Percentiles rank a stretch among this genome's conserved stretches.
Conservation (phyloP, 2,329 filamentous ascomycete genomes). For the Talaromyces atroroseus region DNA sequence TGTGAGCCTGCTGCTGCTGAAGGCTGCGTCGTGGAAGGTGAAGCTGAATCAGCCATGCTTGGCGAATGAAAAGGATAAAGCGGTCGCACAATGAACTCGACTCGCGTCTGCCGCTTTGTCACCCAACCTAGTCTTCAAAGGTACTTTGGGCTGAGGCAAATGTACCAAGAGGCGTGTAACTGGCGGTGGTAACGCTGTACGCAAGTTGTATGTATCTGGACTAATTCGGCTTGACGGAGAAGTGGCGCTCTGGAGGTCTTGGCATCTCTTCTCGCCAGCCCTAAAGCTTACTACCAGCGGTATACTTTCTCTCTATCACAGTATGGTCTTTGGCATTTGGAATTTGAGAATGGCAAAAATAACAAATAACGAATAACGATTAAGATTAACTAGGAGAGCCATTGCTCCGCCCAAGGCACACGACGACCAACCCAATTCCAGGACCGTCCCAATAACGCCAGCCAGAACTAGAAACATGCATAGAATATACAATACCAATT, state of each 20-base stretch:
- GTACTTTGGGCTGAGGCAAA: not conserved
- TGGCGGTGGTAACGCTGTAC: not conserved
- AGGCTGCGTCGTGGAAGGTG: constrained; percentile 1
- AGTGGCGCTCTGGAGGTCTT: not conserved
- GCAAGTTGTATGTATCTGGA: not conserved
- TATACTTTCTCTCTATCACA: not conserved
- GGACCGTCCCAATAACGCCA: not conserved
- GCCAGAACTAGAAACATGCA: not conserved
- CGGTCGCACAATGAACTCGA: not conserved
- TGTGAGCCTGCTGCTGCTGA: constrained; percentile 19
- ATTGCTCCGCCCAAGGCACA: not conserved
- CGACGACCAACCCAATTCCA: not conserved
- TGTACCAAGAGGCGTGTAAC: not conserved
- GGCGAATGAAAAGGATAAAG: not conserved
- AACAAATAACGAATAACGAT: not conserved
- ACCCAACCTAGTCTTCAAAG: not conserved
- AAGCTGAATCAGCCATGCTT: constrained; percentile 10
- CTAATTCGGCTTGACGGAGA: not conserved
- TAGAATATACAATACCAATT: not conserved
- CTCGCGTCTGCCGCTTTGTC: not conserved
- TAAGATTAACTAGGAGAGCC: not conserved
- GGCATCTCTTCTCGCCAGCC: not conserved
- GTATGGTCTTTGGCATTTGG: not conserved
- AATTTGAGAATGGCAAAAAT: not conserved
- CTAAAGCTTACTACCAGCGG: not conserved